A percentile compares a stretch with the other conserved stretches of the same genome.
phyloP scores from a whole-genome alignment of 1,284 basidiomycete genomes.

The Lentinus polychrous region DNA sequence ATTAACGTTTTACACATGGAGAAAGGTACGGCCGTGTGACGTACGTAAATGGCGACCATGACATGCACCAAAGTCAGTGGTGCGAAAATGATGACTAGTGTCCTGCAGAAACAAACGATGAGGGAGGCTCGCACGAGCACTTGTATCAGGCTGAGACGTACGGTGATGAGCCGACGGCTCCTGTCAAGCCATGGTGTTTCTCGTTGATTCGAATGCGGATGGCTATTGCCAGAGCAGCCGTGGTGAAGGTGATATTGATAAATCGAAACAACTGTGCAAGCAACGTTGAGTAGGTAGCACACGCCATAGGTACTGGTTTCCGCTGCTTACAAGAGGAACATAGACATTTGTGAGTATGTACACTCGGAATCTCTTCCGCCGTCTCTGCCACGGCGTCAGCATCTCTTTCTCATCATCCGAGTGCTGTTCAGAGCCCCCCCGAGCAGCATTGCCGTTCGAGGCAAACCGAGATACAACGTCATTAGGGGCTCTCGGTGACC shows the following conservation, averaged over 20 bases:
- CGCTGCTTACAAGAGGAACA: conserved; percentile 59
- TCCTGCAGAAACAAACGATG: conserved; percentile 36
- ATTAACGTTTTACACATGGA: no score
- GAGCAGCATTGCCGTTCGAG: conserved; percentile 16
- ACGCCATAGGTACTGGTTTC: conserved; percentile 5
- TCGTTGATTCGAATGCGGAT: conserved; percentile 68
- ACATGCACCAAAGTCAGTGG: conserved; percentile 84
- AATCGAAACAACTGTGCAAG: conserved; percentile 68
- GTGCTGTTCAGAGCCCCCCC: conserved; percentile 20
- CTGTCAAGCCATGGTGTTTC: conserved; percentile 41
- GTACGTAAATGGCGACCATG: conserved; percentile 75
- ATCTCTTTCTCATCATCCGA: conserved; percentile 30
- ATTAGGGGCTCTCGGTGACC: conserved; percentile 41
- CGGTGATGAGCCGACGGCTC: conserved; percentile 78
- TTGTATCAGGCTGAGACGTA: conserved; percentile 33
- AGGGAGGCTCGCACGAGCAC: background rate
- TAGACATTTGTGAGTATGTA: conserved; percentile 70
- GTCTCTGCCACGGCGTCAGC: conserved; percentile 33
- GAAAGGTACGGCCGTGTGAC: background rate
- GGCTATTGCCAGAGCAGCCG: conserved; percentile 74
- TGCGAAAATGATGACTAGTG: conserved; percentile 82
- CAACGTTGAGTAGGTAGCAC: conserved; percentile 16
- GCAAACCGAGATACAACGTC: conserved; percentile 8
- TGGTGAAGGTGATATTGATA: conserved; percentile 79
- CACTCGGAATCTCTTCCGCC: conserved; percentile 48